A percentile compares a stretch with the other conserved stretches of the same genome.
phyloP scores from a whole-genome alignment of 768 basidiomycete genomes.

The Galerina marginata region DNA sequence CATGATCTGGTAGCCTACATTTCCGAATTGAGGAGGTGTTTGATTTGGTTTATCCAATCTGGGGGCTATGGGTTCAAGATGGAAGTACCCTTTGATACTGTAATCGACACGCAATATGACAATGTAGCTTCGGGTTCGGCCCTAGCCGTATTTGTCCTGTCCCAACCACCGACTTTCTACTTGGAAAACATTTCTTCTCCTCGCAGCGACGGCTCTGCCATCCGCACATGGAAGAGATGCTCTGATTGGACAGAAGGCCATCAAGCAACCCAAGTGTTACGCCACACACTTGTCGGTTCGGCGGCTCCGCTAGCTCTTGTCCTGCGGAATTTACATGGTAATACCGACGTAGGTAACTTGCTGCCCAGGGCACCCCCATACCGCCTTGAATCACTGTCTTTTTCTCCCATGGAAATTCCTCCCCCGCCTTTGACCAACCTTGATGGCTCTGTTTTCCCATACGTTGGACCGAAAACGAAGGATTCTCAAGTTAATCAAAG shows the following conservation, averaged over 20 bases:
- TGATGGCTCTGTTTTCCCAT: neutral
- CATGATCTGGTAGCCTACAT: conserved; percentile 80
- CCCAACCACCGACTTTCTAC: conserved; percentile 72
- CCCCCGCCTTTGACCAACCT: conserved; percentile 11
- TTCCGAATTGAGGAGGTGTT: conserved; percentile 65
- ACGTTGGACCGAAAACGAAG: neutral
- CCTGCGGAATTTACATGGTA: conserved; percentile 49
- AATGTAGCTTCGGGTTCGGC: conserved; percentile 60
- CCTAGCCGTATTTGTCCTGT: conserved; percentile 66
- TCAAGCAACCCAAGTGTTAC: conserved; percentile 68
- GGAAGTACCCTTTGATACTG: conserved; percentile 74
- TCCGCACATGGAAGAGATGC: conserved; percentile 65
- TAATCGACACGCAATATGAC: conserved; percentile 62
- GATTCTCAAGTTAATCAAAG: neutral
- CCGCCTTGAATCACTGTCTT: conserved; percentile 28
- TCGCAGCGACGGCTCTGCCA: conserved; percentile 32
- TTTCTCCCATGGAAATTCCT: conserved; percentile 23
- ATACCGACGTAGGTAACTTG: neutral
- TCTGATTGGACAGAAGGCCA: conserved; percentile 79
- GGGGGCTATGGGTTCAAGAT: conserved; percentile 82
- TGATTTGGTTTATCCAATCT: conserved; percentile 83
- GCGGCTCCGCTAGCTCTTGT: conserved; percentile 64
- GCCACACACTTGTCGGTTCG: conserved; percentile 70
- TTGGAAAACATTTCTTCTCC: conserved; percentile 52
- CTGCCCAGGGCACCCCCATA: conserved; percentile 25